phyloP scores from a whole-genome alignment of 2,329 filamentous ascomycete genomes.

The Monosporascus ibericus region DNA sequence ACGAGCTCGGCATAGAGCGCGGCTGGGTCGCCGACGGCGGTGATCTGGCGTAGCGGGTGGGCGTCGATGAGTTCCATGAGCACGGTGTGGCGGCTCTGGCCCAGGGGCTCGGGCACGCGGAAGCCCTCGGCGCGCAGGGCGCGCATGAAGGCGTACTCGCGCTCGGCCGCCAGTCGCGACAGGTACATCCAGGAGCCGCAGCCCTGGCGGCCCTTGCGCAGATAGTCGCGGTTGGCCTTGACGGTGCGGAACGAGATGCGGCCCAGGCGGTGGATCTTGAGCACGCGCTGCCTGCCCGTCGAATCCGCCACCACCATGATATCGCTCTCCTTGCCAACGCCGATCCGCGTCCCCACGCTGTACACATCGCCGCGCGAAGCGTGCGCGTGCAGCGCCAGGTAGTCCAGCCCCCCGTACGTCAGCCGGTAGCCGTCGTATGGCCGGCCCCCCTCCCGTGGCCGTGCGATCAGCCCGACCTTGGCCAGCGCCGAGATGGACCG shows the following conservation, averaged over 20 bases:
- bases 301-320: constrained; percentile 89
- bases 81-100: constrained; percentile 89
- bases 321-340: constrained; percentile 95
- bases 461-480: constrained; percentile 85
- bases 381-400: constrained; percentile 89
- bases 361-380: constrained; percentile 75
- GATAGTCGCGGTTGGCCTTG: constrained; percentile 92
- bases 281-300: constrained; percentile 67
- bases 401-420: constrained; percentile 94
- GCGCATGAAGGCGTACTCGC: constrained; percentile 92
- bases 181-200: constrained; percentile 98
- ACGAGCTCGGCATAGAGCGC: constrained; percentile 89
- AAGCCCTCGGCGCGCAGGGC: constrained; percentile 79
- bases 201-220: constrained; percentile 59
- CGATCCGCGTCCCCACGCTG: constrained; percentile 89
- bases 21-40: constrained; percentile 75
- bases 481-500: constrained; percentile 84
- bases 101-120: constrained; percentile 79
- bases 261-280: constrained; percentile 94
- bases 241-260: constrained; percentile 96
- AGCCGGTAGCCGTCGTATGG: constrained; percentile 91
- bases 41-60: constrained; percentile 84
- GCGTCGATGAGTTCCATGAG: constrained; percentile 94
- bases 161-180: constrained; percentile 83
- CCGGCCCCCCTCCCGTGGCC: constrained; percentile 63